Evolutionary conservation across 108 stramenopile genomes (phyloP), one percentile per base, ranked within the genome.

Genomic region (Fragilariopsis cylindrus): DNA sequence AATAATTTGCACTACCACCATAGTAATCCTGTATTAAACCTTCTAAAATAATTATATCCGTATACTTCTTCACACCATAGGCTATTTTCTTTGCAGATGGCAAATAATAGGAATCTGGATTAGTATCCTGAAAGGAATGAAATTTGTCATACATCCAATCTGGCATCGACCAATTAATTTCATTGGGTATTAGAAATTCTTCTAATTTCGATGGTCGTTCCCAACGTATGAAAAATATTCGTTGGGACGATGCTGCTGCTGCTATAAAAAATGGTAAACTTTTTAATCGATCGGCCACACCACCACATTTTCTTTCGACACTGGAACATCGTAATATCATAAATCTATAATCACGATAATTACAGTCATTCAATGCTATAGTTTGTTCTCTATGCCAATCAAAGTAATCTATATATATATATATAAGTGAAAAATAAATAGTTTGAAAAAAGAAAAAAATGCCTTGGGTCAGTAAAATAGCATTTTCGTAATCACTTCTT

Each of bases 211-310:
- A 50, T 3, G 87, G 87, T 39, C 70, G 58, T 6, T 48, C 49
- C 87, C 87, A 88, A 4, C 76, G 69, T 60, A 85, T 83, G 46
- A 88, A 60, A 45, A 88, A 72, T 4, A 88, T 47, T 18, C 87
- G 87, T 21, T 83, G 66, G 6, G 72, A 65, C 39, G 48, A 57
- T 1, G 57, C 60, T 0, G 84, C 84, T 0, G 72, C 21, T 8
- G 62, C 49, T n/a, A 88, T n/a, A 15, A 78, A 72, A 18, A 80
- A 72, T 16, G 87, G 84, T 4, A 88, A 3, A 12, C 71, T 63
- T 57, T 81, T 76, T 67, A 88, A 67, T n/a, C 87, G 78, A 73
- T 88, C 87, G 12, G 87, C 60, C 15, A 79, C 4, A 16, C 87
- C 87, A 52, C 87, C 87, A 16, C 83, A 84, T 68, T 67, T 66